phyloP scores from a whole-genome alignment of 768 basidiomycete genomes.

The Tulasnella sp. region DNA sequence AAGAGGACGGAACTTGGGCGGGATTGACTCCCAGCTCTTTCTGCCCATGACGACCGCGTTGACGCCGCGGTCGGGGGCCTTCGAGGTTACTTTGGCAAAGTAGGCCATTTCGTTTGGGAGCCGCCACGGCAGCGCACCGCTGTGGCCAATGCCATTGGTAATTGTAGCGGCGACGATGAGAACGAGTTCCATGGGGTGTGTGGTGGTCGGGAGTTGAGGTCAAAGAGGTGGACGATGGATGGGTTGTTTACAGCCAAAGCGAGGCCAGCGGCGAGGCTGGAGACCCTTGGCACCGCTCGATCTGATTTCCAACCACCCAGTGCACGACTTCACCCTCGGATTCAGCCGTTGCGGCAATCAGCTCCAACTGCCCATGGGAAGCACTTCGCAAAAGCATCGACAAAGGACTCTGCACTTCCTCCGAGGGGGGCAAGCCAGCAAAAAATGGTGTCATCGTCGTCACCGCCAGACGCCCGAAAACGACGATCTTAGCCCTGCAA shows the following conservation, averaged over 20 bases:
- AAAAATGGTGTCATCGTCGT: constrained; percentile 1
- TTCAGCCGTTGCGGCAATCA: not conserved
- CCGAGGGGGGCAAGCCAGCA: not conserved
- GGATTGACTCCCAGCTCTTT: constrained; percentile 98
- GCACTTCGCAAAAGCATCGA: constrained; percentile 6
- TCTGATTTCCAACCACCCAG: constrained; percentile 6
- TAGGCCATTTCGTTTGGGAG: constrained; percentile 89
- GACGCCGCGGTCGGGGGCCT: constrained; percentile 54
- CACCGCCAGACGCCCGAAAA: not conserved
- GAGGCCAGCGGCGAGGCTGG: not conserved
- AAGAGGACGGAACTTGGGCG: constrained; percentile 79
- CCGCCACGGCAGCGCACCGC: constrained; percentile 80
- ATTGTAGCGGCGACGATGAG: constrained; percentile 92
- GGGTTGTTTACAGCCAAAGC: constrained; percentile 15
- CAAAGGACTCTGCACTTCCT: not conserved
- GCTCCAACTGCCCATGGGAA: constrained; percentile 6
- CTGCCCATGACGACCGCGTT: constrained; percentile 95
- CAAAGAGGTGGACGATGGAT: constrained; percentile 16
- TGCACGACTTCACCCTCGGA: not conserved
- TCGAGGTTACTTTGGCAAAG: constrained; percentile 79
- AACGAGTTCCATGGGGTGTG: constrained; percentile 52
- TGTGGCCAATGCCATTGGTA: constrained; percentile 83
- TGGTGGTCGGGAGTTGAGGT: constrained; percentile 17
- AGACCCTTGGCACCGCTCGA: not conserved
- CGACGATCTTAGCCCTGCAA: not conserved